phyloP scores from a whole-genome alignment of 2,329 filamentous ascomycete species.

The Nigrospora oryzae region DNA sequence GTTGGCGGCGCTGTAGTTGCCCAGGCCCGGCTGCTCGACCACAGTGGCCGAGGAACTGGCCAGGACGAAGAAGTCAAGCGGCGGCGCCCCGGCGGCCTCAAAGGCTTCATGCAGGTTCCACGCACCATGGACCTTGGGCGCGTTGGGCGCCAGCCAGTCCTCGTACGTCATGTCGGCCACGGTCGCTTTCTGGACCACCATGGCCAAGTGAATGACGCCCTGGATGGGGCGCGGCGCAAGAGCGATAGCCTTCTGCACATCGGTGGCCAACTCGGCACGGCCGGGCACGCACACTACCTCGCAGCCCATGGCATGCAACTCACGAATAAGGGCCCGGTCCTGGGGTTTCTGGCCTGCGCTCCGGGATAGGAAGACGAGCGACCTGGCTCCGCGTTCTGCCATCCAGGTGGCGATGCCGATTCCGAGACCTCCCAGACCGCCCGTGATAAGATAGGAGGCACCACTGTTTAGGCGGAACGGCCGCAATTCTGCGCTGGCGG shows the following conservation, averaged over 20 bases:
- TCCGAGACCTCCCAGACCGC: neutral
- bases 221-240: neutral
- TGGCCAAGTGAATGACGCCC: slow-evolving; percentile 23
- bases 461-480: neutral
- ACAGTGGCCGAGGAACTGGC: slow-evolving; percentile 12
- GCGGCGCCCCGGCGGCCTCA: slow-evolving; percentile 1
- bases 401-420: neutral
- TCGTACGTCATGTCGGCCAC: slow-evolving; percentile 10
- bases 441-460: neutral
- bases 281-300: neutral
- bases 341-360: neutral
- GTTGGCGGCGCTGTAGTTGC: slow-evolving; percentile 24
- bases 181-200: slow-evolving; percentile 12
- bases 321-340: neutral
- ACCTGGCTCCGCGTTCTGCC: neutral
- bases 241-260: neutral
- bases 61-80: slow-evolving; percentile 16
- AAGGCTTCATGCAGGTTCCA: slow-evolving; percentile 16
- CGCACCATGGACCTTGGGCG: slow-evolving; percentile 19
- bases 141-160: slow-evolving; percentile 11
- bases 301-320: neutral
- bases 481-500: neutral
- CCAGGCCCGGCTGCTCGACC: slow-evolving; percentile 13
- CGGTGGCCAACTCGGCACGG: neutral
- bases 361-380: neutral